These are phyloP conservation scores for Ogataea methylovora DNA, from an alignment of 805 yeast species.

Conservation along the genomic window DNA sequence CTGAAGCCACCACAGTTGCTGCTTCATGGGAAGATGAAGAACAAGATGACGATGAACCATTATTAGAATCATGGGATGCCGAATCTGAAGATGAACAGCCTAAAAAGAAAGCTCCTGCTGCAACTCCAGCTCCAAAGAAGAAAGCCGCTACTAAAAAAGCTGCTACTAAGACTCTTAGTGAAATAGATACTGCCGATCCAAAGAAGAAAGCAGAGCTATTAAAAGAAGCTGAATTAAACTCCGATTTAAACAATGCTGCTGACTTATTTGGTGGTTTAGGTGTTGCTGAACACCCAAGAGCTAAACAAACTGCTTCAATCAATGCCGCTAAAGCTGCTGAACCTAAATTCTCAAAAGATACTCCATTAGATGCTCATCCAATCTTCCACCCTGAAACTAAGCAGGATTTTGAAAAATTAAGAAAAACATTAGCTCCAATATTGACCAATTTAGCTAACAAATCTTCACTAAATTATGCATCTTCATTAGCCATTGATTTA, in stretches of 20 bases:
- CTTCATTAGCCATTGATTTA: constrained; percentile 74
- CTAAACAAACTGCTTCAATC: constrained; percentile 27
- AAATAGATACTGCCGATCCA: constrained; percentile 65
- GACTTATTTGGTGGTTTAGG: constrained; percentile 76
- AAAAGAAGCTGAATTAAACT: constrained; percentile 70
- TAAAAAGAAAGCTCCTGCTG: constrained; percentile 19
- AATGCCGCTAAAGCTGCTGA: constrained; percentile 38
- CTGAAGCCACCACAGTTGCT: constrained; percentile 32
- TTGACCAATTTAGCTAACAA: constrained; percentile 53
- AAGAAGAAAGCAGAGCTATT: constrained; percentile 67
- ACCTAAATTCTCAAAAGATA: constrained; percentile 41
- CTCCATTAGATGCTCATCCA: constrained; percentile 72
- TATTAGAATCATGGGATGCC: constrained; percentile 84
- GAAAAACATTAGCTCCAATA: constrained; percentile 62
- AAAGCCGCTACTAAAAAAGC: constrained; percentile 28
- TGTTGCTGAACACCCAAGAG: constrained; percentile 51
- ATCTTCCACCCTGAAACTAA: constrained; percentile 76
- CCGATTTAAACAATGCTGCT: constrained; percentile 90
- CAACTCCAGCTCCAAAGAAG: constrained; percentile 19
- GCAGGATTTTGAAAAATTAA: constrained; percentile 68
- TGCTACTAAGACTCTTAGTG: constrained; percentile 35
- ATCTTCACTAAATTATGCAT: constrained; percentile 60
- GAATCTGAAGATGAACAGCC: constrained; percentile 62
- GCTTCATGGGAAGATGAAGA: constrained; percentile 73
- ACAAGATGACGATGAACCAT: constrained; percentile 63